phyloP scores from a whole-genome alignment of 768 basidiomycete genomes.

The Dendrothele bispora region DNA sequence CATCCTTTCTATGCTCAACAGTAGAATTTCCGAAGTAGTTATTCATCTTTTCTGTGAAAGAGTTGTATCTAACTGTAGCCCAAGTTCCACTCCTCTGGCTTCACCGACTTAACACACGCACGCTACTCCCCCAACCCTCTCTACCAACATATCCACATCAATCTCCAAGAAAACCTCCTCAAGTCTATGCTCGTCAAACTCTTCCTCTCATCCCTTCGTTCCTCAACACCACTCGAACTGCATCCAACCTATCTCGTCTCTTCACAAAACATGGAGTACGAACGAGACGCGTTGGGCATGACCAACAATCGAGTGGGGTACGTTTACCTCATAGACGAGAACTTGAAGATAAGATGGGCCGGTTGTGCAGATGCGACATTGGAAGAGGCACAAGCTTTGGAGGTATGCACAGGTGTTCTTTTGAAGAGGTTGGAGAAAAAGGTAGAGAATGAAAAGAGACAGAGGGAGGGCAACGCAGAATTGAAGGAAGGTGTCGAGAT shows the following conservation, averaged over 20 bases:
- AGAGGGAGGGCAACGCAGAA: background rate
- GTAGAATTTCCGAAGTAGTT: slow-evolving; percentile 83
- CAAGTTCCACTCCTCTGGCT: slow-evolving; percentile 80
- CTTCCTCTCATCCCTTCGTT: slow-evolving; percentile 75
- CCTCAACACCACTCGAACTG: slow-evolving; percentile 58
- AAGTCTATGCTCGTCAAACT: slow-evolving; percentile 89
- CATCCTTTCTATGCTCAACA: slow-evolving; percentile 80
- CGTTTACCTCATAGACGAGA: slow-evolving; percentile 86
- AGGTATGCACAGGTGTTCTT: slow-evolving; percentile 69
- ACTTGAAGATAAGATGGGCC: slow-evolving; percentile 87
- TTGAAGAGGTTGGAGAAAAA: slow-evolving; percentile 52
- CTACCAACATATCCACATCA: slow-evolving; percentile 82
- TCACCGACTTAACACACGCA: slow-evolving; percentile 54
- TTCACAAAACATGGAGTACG: slow-evolving; percentile 81
- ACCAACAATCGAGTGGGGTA: slow-evolving; percentile 91
- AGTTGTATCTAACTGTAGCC: background rate
- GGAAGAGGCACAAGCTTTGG: slow-evolving; percentile 69
- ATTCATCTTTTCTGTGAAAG: background rate
- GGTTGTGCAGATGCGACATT: slow-evolving; percentile 81
- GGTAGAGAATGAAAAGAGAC: background rate
- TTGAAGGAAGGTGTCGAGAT: no score
- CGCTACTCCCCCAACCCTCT: slow-evolving; percentile 54
- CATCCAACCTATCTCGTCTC: slow-evolving; percentile 80
- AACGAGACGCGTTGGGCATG: slow-evolving; percentile 84
- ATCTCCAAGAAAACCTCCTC: slow-evolving; percentile 91